Percentiles rank a stretch among this genome's conserved stretches.
Conservation (phyloP, 306 rosid genomes). For the Vigna mungo region DNA sequence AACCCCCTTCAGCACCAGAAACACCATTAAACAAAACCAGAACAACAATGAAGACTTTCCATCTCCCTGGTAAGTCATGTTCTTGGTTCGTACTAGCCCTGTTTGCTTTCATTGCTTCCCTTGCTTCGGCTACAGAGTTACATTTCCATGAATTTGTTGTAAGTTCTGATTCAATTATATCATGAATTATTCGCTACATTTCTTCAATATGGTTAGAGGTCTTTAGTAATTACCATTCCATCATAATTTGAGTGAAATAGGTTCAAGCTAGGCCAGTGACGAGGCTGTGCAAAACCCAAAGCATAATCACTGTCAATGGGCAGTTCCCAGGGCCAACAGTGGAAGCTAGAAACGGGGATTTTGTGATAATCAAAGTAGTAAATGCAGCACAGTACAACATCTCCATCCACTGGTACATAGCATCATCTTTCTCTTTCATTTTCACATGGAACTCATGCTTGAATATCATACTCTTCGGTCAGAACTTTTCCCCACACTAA, state of each 20-base stretch:
- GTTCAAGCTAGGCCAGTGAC: constrained; percentile 59
- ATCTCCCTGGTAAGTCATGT: constrained; percentile 35
- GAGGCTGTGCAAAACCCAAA: constrained; percentile 85
- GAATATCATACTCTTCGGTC: neutral
- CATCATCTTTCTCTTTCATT: constrained; percentile 5
- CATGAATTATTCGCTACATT: neutral
- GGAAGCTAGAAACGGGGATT: constrained; percentile 72
- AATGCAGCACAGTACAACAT: constrained; percentile 69
- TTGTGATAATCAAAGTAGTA: constrained; percentile 62
- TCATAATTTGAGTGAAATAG: constrained; percentile 43
- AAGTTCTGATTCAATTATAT: constrained; percentile 39
- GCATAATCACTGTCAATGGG: constrained; percentile 75
- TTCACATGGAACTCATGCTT: constrained; percentile 4
- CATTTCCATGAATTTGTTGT: constrained; percentile 73
- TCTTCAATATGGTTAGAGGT: neutral
- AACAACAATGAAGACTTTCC: constrained; percentile 54
- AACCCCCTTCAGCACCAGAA: constrained; percentile 15
- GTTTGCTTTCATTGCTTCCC: constrained; percentile 45
- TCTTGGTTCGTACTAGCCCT: constrained; percentile 47
- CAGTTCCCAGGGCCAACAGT: constrained; percentile 86
- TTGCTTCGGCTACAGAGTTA: constrained; percentile 55
- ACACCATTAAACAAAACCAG: constrained; percentile 34
- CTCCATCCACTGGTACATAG: constrained; percentile 75
- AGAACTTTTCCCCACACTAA: neutral
- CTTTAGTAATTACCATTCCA: constrained; percentile 2